A percentile compares a stretch with the other conserved stretches of the same genome.
Evolutionary conservation across 2,329 filamentous ascomycete species (phyloP).

Genomic region (Pseudocercospora pini-densiflorae): DNA sequence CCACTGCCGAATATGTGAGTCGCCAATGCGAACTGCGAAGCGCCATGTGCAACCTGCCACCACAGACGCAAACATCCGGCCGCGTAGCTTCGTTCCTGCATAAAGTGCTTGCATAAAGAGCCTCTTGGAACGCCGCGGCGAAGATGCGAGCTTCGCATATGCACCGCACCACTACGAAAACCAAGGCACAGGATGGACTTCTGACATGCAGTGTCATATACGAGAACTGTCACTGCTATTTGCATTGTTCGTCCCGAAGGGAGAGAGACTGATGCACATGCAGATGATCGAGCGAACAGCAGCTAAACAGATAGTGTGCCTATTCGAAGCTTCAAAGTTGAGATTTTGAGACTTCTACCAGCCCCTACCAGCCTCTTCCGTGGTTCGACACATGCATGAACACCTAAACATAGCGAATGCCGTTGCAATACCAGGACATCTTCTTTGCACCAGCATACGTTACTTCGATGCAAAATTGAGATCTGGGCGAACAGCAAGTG

Average conservation of each 20-base stretch:
- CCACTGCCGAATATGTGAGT: neutral
- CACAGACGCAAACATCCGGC: neutral
- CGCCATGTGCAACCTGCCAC: constrained; percentile 2
- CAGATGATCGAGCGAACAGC: neutral
- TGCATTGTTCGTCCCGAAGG: neutral
- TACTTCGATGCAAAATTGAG: no score
- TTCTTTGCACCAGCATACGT: neutral
- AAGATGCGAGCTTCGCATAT: neutral
- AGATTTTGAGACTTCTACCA: neutral
- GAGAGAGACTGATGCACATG: neutral
- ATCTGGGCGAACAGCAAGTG: no score
- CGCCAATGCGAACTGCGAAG: neutral
- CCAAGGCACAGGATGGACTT: neutral
- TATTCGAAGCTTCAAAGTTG: neutral
- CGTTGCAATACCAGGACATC: neutral
- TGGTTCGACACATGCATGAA: neutral
- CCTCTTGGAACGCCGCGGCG: neutral
- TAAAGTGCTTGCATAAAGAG: constrained; percentile 2
- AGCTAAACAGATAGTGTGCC: neutral
- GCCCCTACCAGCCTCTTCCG: neutral
- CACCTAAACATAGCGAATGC: neutral
- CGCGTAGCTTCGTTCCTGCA: constrained; percentile 14
- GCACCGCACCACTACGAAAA: neutral
- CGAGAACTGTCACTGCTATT: neutral
- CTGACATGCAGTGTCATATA: neutral